Evolutionary conservation across 1,284 basidiomycete genomes (phyloP), one percentile per base, ranked within the genome.

Genomic region (Somion occarium): DNA sequence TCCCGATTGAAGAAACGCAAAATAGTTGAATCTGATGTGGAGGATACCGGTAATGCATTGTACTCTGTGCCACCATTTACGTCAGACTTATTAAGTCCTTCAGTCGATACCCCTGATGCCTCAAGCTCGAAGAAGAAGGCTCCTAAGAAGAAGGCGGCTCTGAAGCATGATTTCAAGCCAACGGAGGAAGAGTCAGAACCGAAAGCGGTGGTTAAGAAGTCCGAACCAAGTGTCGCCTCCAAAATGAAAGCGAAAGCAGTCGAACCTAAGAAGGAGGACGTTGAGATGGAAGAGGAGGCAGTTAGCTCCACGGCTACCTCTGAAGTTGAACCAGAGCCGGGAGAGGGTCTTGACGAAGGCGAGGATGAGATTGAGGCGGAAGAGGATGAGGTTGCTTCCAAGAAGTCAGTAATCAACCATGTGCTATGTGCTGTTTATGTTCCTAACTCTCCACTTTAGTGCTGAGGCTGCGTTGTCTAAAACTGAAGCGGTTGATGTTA

Each of bases 401-500:
- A 88, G 63, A 83, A 75, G 89, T 89, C 57, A 53, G 78, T 53
- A 34, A 38, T 18, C n/a, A 20, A n/a, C 46, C 19, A 38, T 3
- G 22, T 34, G 26, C 27, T 53, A 30, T 34, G 7, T 19, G 15
- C 12, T 38, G 11, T 9, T 12, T 2, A n/a, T 11, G n/a, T 38
- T 7, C 19, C 13, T 50, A 37, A 37, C 43, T 18, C 26, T 39
- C 3, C 50, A 53, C 48, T 47, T 22, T 52, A 93, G 92, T 59
- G 91, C 88, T 13, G 82, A 90, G 59, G 79, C 76, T 45, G 85
- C 79, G 5, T 64, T 91, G 27, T 77, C 75, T 22, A 77, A 79
- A 56, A 83, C 76, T 49, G 66, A 75, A 18, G 84, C 88, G n/a
- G 86, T 92, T 1, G 90, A 93, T 59, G 75, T 92, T 13, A 76